These are phyloP conservation scores for Aureobasidium sp. DNA, from an alignment of 2,329 filamentous ascomycete genomes.

Conservation along the genomic window DNA sequence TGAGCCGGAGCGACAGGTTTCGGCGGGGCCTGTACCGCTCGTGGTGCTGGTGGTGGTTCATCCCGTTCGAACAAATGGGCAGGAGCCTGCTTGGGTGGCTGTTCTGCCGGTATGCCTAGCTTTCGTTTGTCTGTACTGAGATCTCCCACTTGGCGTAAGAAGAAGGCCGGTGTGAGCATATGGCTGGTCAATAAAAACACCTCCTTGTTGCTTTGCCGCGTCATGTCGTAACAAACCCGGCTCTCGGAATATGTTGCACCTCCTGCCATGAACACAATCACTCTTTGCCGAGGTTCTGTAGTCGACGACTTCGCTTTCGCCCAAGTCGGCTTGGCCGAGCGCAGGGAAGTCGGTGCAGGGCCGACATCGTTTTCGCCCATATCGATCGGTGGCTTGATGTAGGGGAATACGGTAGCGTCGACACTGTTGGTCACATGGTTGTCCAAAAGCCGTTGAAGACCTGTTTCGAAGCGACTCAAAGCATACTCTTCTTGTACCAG, in stretches of 20 bases:
- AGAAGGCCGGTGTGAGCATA: constrained; percentile 81
- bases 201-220: constrained; percentile 63
- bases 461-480: constrained; percentile 79
- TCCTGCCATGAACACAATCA: constrained; percentile 91
- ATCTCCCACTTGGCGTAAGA: constrained; percentile 73
- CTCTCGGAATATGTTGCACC: constrained; percentile 91
- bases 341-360: constrained; percentile 55
- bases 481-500: constrained; percentile 66
- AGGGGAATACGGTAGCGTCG: constrained; percentile 37
- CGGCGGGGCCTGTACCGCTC: constrained; percentile 22
- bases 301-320: constrained; percentile 65
- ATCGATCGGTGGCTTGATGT: constrained; percentile 50
- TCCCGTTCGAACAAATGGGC: constrained; percentile 76
- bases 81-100: constrained; percentile 72
- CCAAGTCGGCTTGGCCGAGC: constrained; percentile 92
- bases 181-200: constrained; percentile 85
- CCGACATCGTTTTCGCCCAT: constrained; percentile 50
- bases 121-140: constrained; percentile 65
- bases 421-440: constrained; percentile 41
- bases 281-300: constrained; percentile 75
- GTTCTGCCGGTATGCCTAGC: constrained; percentile 72
- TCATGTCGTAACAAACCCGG: constrained; percentile 80
- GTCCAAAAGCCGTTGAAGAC: constrained; percentile 75
- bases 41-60: constrained; percentile 26
- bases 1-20: constrained; percentile 17